Conservation (phyloP, 1,139 yeast species). For the Sugiyamaella xylanicola region DNA sequence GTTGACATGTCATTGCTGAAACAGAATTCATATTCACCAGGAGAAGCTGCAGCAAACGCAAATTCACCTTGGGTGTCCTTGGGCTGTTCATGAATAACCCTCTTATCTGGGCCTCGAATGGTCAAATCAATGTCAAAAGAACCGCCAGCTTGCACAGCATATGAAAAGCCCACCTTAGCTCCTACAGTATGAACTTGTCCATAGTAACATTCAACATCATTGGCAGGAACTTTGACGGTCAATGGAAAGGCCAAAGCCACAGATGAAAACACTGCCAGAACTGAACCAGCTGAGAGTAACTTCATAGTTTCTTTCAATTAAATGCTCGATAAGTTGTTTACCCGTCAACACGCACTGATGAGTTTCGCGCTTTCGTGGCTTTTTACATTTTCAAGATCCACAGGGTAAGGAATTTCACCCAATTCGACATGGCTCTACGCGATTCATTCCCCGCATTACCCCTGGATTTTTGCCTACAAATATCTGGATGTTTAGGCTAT, state of each 20-base stretch:
- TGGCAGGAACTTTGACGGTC: slow-evolving; percentile 78
- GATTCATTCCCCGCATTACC: slow-evolving; percentile 8
- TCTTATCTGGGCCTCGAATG: slow-evolving; percentile 68
- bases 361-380: slow-evolving; percentile 14
- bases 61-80: slow-evolving; percentile 87
- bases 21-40: slow-evolving; percentile 93
- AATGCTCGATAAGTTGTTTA: neutral
- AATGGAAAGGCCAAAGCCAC: slow-evolving; percentile 48
- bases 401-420: slow-evolving; percentile 7
- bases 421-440: slow-evolving; percentile 10
- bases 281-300: neutral
- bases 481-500: too few relatives aligned
- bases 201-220: slow-evolving; percentile 76
- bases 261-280: neutral
- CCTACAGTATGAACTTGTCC: slow-evolving; percentile 66
- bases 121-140: slow-evolving; percentile 80
- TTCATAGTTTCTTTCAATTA: neutral
- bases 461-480: slow-evolving; percentile 3
- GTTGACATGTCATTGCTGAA: slow-evolving; percentile 87
- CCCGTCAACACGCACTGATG: neutral
- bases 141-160: slow-evolving; percentile 92
- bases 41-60: slow-evolving; percentile 63
- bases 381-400: neutral
- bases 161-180: slow-evolving; percentile 74
- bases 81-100: slow-evolving; percentile 57